Base-by-base conservation (phyloP, 495 filamentous ascomycete genomes). In the Trichocladium antarcticum region DNA sequence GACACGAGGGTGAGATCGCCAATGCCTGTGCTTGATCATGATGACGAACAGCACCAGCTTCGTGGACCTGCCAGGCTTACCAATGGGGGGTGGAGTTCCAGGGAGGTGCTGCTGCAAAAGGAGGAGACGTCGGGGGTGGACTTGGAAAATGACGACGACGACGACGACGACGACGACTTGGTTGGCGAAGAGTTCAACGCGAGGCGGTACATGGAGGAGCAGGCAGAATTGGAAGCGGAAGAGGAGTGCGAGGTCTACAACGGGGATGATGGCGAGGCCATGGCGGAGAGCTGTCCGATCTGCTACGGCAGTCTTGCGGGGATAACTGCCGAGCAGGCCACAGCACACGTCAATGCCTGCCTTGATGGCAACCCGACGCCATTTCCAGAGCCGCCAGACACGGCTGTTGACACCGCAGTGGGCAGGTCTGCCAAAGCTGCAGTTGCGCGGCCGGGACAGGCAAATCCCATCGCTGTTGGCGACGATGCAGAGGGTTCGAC, bases 271-370 rank as follows among this genome's bases (percentile, higher is more conserved):
- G 32, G 39, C 22, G 44, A 40, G 9, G 56, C 57, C 15, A 67
- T 71, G 55, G 56, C 61, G 27, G 60, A 65, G 43, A 58, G 65
- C 42, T 96, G 89, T 68, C 89, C 89, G 1, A 78, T 95, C 37
- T 96, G 89, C 57, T 74, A 76, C 55, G 68, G 67, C 28, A 78
- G 65, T 56, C 63, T 95, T 15, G 67, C 57, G 3, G 79, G 79
- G 2, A 59, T 84, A 32, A 75, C 61, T 28, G 73, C 84, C 41
- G 71, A 74, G 42, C 74, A 80, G 63, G 68, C 68, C 20, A 68
- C 64, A 68, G 71, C 78, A 74, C 92, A 99, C 62, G 92, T 97
- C 49, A 99, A 99, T 61, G 76, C 79, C 32, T 99, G 92, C 67
- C 69, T 99, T 11, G 92, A 99, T 66, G 87, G 87, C 0, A 83